Conservation (phyloP, 208 protist species). For the Balamuthia mandrillaris region DNA sequence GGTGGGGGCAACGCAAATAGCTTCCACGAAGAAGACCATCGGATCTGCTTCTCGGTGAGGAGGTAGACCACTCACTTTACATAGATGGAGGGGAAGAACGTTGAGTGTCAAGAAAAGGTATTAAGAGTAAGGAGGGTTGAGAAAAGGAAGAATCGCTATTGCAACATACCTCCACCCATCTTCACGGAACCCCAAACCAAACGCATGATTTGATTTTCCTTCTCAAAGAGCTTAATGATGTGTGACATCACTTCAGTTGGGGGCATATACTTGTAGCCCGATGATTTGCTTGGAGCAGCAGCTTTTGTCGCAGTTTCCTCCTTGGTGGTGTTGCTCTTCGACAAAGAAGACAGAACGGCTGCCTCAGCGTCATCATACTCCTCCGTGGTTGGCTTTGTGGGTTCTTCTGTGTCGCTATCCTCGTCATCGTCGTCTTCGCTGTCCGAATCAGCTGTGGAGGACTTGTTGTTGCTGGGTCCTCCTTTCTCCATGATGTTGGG, state of each 20-base stretch:
- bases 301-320: too few relatives aligned
- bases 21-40: slow-evolving; percentile 74
- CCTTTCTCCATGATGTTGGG: neutral
- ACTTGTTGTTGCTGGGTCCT: neutral
- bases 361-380: neutral
- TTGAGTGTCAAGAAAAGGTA: neutral
- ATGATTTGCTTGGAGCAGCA: too few relatives aligned
- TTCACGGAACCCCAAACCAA: slow-evolving; percentile 31
- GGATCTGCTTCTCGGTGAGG: neutral
- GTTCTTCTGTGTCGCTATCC: slow-evolving; percentile 30
- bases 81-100: neutral
- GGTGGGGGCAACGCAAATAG: slow-evolving; percentile 71
- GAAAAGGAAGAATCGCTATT: neutral
- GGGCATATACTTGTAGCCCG: neutral
- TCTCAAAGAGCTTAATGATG: slow-evolving; percentile 45
- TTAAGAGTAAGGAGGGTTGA: neutral
- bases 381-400: neutral
- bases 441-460: neutral
- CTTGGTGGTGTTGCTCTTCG: too few relatives aligned
- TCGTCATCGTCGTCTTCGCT: slow-evolving; percentile 38
- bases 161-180: neutral
- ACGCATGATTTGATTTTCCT: slow-evolving; percentile 44
- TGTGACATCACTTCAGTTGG: slow-evolving; percentile 20
- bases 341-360: too few relatives aligned
- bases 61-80: too few relatives aligned